Evolutionary conservation across 2,329 filamentous ascomycete species (phyloP).

Genomic region (Fusarium sp.): DNA sequence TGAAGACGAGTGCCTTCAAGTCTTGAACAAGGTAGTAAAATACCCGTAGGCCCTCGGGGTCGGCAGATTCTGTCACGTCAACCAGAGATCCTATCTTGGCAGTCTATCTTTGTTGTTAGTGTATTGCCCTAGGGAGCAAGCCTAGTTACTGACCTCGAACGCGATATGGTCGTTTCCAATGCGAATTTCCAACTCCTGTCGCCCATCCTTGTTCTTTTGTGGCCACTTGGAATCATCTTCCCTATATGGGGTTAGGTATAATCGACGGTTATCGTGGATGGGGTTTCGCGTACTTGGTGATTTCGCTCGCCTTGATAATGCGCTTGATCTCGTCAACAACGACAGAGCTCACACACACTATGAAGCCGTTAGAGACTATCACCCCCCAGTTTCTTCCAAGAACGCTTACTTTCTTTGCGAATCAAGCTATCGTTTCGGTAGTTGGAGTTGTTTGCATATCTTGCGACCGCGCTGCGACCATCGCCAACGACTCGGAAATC

Average conservation of each 20-base stretch:
- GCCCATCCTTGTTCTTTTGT: slow-evolving; percentile 98
- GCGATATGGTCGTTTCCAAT: slow-evolving; percentile 96
- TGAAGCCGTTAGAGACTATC: slow-evolving; percentile 25
- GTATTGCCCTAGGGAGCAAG: background rate
- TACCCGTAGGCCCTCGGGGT: slow-evolving; percentile 94
- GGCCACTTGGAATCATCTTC: slow-evolving; percentile 99
- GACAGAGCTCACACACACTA: slow-evolving; percentile 95
- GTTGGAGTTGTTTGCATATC: slow-evolving; percentile 99
- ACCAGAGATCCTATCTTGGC: slow-evolving; percentile 98
- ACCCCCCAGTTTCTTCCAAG: no score
- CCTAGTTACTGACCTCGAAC: slow-evolving; percentile 78
- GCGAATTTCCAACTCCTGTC: slow-evolving; percentile 95
- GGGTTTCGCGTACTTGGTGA: slow-evolving; percentile 79
- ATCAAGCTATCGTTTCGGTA: slow-evolving; percentile 99
- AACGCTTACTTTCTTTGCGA: slow-evolving; percentile 94
- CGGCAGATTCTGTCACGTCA: slow-evolving; percentile 94
- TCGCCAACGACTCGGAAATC: slow-evolving; percentile 94
- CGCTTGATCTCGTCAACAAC: slow-evolving; percentile 95
- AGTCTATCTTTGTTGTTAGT: slow-evolving; percentile 68
- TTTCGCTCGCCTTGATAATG: slow-evolving; percentile 97
- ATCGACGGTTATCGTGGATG: background rate
- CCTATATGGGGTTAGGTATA: slow-evolving; percentile 58
- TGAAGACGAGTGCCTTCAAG: slow-evolving; percentile 95
- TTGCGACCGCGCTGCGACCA: slow-evolving; percentile 90
- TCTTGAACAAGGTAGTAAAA: slow-evolving; percentile 99